Percentiles rank a stretch among this genome's conserved stretches.
Evolutionary conservation across 768 basidiomycete genomes (phyloP).

Genomic region (Lentinula edodes): DNA sequence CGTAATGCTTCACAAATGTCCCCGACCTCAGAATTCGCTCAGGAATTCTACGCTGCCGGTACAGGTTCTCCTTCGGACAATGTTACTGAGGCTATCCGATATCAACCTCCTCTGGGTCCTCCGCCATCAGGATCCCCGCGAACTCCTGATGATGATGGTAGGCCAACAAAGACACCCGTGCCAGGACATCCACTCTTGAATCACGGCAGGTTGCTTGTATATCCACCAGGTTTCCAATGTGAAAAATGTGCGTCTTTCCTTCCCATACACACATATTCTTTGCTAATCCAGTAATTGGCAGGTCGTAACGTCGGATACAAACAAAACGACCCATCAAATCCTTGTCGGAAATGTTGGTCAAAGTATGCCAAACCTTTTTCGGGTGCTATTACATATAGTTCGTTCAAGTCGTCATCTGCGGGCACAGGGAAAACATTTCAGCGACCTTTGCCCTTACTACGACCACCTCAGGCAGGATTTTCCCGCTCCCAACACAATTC

Average conservation of each 20-base stretch:
- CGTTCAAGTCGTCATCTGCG: slow-evolving; percentile 17
- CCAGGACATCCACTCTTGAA: slow-evolving; percentile 66
- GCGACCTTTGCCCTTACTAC: slow-evolving; percentile 28
- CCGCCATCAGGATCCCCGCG: slow-evolving; percentile 14
- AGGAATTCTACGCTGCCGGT: slow-evolving; percentile 57
- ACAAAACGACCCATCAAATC: slow-evolving; percentile 54
- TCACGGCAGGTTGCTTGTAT: slow-evolving; percentile 60
- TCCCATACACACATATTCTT: slow-evolving; percentile 4
- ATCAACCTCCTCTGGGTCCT: slow-evolving; percentile 25
- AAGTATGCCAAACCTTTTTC: slow-evolving; percentile 58
- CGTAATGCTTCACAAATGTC: slow-evolving; percentile 5
- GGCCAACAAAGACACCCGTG: slow-evolving; percentile 57
- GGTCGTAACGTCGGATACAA: slow-evolving; percentile 77
- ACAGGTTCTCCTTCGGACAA: slow-evolving; percentile 14
- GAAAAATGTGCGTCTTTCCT: slow-evolving; percentile 51
- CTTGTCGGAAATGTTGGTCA: slow-evolving; percentile 73
- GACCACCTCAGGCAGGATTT: slow-evolving; percentile 15
- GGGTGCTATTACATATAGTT: slow-evolving; percentile 53
- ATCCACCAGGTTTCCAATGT: slow-evolving; percentile 59
- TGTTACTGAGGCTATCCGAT: slow-evolving; percentile 11
- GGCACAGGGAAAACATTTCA: slow-evolving; percentile 24
- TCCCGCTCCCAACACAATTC: slow-evolving; percentile 2
- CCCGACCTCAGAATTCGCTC: slow-evolving; percentile 49
- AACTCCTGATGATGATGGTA: slow-evolving; percentile 39
- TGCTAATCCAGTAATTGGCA: slow-evolving; percentile 19